Base-by-base conservation (phyloP, 441 rosid species). In the Eruca vesicaria region DNA sequence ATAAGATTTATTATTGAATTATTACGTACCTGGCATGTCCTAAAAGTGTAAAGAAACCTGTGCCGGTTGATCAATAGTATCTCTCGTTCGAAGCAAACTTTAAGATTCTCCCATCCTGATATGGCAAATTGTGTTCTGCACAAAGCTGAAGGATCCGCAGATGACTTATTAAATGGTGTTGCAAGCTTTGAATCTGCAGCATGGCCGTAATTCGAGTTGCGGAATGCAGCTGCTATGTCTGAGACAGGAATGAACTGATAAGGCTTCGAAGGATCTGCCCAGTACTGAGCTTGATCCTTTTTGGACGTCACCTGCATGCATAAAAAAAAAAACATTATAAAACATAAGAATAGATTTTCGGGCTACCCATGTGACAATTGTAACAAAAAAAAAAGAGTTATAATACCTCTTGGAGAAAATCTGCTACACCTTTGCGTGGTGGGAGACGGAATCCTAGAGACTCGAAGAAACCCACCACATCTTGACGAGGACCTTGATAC, bases 231-330 rank as follows among this genome's bases (percentile, higher is more conserved):
- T 7, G 97, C 96, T 36, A 94, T 92, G 77, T 86, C 89, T 63
- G 89, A 74, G 77, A 76, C 90, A 2, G 94, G 77, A 71, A 92
- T 63, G 76, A 79, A 92, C 35, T 28, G 81, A 73, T 92, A 88
- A 28, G 96, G 93, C 80, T 78, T 89, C 14, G 94, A 86, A 58
- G 86, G 83, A 82, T 94, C 90, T 23, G 90, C 97, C 99, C 97
- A 94, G 67, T 92, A 94, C 72, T 94, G 99, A 76, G 91, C 97
- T 87, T 94, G 99, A 86, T 94, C 99, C 77, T 89, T 94, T 78
- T 62, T 86, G 33, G 99, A 94, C 23, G 97, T 94, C 71, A 94
- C 97, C 99, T 94, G 84, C 71, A 4, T 26, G 21, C 20, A 48
- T 56, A 3, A 78, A 11, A 43, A 78, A 3, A 78, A 11, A 43